Percentiles rank a stretch among this genome's conserved stretches.
phyloP scores from a whole-genome alignment of 371 early-diverging fungal genomes.

The Actinomortierella wolfii region DNA sequence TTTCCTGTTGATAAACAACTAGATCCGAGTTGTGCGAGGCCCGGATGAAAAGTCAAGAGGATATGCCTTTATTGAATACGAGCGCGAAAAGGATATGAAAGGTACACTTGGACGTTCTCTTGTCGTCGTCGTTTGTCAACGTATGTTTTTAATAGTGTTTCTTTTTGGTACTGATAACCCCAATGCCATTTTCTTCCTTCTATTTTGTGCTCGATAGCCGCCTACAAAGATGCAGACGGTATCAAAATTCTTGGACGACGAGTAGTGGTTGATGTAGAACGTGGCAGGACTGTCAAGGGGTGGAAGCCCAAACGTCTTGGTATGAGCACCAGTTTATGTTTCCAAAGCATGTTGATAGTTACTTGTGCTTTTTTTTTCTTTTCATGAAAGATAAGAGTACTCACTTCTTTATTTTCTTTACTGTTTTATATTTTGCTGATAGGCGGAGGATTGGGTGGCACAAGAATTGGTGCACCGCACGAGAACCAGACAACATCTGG shows the following conservation, averaged over 20 bases:
- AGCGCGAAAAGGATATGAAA: constrained; percentile 90
- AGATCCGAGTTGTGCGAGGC: constrained; percentile 79
- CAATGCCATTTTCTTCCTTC: constrained; percentile 9
- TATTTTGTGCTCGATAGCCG: constrained; percentile 51
- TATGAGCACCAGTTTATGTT: constrained; percentile 26
- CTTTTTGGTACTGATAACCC: not conserved
- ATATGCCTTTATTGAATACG: constrained; percentile 96
- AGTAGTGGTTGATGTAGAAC: constrained; percentile 93
- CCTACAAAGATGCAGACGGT: constrained; percentile 91
- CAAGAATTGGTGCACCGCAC: constrained; percentile 69
- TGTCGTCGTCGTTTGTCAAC: not conserved
- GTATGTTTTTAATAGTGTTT: too few relatives aligned
- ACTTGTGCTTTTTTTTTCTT: not conserved
- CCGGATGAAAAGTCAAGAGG: constrained; percentile 77
- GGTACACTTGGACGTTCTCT: constrained; percentile 52
- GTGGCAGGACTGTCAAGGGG: constrained; percentile 94
- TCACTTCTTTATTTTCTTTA: not conserved
- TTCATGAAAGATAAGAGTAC: not conserved
- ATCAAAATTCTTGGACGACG: constrained; percentile 85
- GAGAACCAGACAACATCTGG: constrained; percentile 55
- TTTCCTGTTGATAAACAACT: constrained; percentile 2
- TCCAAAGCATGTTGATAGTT: not conserved
- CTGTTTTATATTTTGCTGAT: constrained; percentile 9
- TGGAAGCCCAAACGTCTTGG: constrained; percentile 91
- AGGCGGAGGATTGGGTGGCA: constrained; percentile 92